A percentile compares a stretch with the other conserved stretches of the same genome.
These are phyloP conservation scores for Curvularia spicifera DNA, from an alignment of 2,329 filamentous ascomycete species.

Conservation along the genomic window DNA sequence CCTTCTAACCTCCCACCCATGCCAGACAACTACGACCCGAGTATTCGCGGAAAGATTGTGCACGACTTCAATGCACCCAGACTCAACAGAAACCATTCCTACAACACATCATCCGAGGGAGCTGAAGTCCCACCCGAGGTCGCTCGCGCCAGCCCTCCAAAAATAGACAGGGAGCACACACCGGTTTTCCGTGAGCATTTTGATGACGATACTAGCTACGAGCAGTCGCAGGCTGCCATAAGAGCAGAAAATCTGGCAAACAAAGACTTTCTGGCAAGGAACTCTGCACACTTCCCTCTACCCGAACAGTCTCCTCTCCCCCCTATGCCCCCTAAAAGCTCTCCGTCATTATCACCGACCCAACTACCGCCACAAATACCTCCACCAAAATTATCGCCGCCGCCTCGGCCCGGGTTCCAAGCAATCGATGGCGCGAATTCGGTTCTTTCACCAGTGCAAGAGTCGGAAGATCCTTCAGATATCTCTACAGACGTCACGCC, in stretches of 20 bases:
- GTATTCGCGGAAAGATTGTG: constrained; percentile 67
- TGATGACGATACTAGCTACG: constrained; percentile 57
- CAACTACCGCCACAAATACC: constrained; percentile 15
- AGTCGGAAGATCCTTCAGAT: constrained; percentile 38
- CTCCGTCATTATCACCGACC: constrained; percentile 5
- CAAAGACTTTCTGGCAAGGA: constrained; percentile 55
- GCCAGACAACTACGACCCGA: constrained; percentile 67
- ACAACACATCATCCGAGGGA: constrained; percentile 40
- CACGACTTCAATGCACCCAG: constrained; percentile 70
- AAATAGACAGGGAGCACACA: constrained; percentile 56
- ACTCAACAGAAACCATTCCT: constrained; percentile 52
- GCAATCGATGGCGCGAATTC: constrained; percentile 31
- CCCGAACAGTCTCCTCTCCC: constrained; percentile 28
- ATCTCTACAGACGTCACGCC: constrained; percentile 35
- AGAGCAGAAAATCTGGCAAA: constrained; percentile 57
- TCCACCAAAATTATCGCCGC: constrained; percentile 13
- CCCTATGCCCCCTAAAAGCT: constrained; percentile 26
- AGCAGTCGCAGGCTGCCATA: constrained; percentile 51
- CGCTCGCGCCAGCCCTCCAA: constrained; percentile 43
- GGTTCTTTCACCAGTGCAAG: constrained; percentile 44
- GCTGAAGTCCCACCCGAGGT: constrained; percentile 27
- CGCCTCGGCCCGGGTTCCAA: constrained; percentile 28
- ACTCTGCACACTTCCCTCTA: constrained; percentile 45
- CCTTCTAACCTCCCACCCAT: constrained; percentile 55
- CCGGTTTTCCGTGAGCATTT: constrained; percentile 68